Evolutionary conservation across 2,329 filamentous ascomycete species (phyloP).

Genomic region (Mycocentrospora acerina): DNA sequence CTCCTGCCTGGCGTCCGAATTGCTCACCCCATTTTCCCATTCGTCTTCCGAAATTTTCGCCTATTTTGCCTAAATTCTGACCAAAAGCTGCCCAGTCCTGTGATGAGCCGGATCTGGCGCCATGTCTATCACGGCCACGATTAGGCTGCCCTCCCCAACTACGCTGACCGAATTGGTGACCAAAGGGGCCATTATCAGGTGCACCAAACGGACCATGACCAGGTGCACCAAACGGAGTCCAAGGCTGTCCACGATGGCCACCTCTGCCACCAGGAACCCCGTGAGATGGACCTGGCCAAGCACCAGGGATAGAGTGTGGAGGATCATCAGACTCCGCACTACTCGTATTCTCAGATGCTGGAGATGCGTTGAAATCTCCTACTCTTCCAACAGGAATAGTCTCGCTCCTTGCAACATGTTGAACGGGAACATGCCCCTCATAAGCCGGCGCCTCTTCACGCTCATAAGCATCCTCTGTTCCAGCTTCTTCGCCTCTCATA

Average conservation of each 20-base stretch:
- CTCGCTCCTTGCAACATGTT: conserved; percentile 21
- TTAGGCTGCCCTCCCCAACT: background rate
- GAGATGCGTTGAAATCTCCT: conserved; percentile 1
- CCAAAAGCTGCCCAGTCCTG: conserved; percentile 18
- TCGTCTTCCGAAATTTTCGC: conserved; percentile 36
- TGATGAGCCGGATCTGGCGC: conserved; percentile 5
- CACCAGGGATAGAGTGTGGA: conserved; percentile 26
- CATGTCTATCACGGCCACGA: conserved; percentile 2
- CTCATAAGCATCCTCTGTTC: conserved; percentile 18
- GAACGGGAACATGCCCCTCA: conserved; percentile 24
- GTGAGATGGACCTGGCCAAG: conserved; percentile 1
- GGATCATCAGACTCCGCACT: conserved; percentile 19
- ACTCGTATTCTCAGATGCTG: no score
- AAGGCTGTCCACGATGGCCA: conserved; percentile 3
- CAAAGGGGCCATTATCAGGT: conserved; percentile 11
- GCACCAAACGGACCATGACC: conserved; percentile 11
- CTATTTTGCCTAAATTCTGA: conserved; percentile 26
- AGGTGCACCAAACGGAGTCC: conserved; percentile 18
- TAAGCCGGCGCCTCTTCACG: conserved; percentile 25
- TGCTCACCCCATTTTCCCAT: conserved; percentile 33
- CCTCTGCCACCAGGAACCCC: conserved; percentile 1
- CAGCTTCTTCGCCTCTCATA: conserved; percentile 18
- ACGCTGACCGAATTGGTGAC: no score
- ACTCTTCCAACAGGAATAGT: conserved; percentile 27
- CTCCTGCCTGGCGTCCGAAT: conserved; percentile 28